A percentile compares a stretch with the other conserved stretches of the same genome.
phyloP scores from a whole-genome alignment of 164 flowering plant species.

The Vitis vinifera region ASM3070453v1 NC_081818.1:30055501-30056000 shows the following conservation, averaged over 20 bases:
- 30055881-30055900: not conserved
- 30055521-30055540: slow-evolving; percentile 37
- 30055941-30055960: no score
- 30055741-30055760: not conserved
- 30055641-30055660: slow-evolving; percentile 17
- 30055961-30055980: no score
- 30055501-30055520: slow-evolving; percentile 46
- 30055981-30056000: no score
- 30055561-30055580: slow-evolving; percentile 40
- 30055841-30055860: not conserved
- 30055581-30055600: slow-evolving; percentile 38
- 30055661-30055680: not conserved
- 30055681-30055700: not conserved
- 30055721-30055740: not conserved
- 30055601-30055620: slow-evolving; percentile 20
- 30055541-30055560: slow-evolving; percentile 28
- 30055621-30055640: slow-evolving; percentile 36
- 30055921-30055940: no score
- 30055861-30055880: not conserved
- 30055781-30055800: not conserved
- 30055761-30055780: not conserved
- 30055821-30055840: not conserved
- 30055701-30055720: not conserved
- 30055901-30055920: not conserved
- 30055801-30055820: not conserved